Evolutionary conservation across 1,284 basidiomycete genomes (phyloP), one percentile per base, ranked within the genome.

Genomic region (Prillingera fragicola): DNA sequence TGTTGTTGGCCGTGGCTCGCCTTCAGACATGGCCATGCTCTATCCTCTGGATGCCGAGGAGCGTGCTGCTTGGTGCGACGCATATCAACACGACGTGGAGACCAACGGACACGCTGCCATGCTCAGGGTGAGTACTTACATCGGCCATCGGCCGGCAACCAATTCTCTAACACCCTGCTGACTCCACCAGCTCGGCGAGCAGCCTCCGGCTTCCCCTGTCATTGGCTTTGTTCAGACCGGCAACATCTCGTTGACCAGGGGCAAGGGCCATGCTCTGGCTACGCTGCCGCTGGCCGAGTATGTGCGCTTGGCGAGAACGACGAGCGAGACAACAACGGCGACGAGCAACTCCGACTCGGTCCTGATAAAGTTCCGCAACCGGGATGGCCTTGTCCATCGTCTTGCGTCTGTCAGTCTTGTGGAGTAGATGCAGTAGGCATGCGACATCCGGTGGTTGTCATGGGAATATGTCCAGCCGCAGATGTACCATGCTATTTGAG

Each of bases 141-240:
- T 25, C n/a, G 24, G 8, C 8, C 14, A 25, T n/a, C 1, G 24
- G 9, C 13, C 8, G 31, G 29, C 9, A 33, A 10, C 9, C 8
- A 8, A 17, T 19, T 28, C 5, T 18, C 23, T 36, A 14, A 22
- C 13, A 36, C 19, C 12, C 25, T 43, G 33, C 25, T 41, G 48
- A 50, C 24, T 43, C 33, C 41, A 19, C 21, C 25, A 83, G 79
- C 66, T 80, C 4, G 76, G 75, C 8, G 72, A 76, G 43, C 62
- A 9, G 57, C 67, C 10, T 70, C 78, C 9, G 56, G 56, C 72
- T 29, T 68, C 72, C 1, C 58, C 70, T 1, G 74, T 85, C 17
- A 79, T 91, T 37, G 89, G 89, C 1, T 87, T 85, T 56, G 76
- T 89, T 5, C 84, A 85, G 0, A 82, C 83, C 1, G 88, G 88